Evolutionary conservation across 108 stramenopile genomes (phyloP).

Genomic region (Nitzschia sp.): DNA sequence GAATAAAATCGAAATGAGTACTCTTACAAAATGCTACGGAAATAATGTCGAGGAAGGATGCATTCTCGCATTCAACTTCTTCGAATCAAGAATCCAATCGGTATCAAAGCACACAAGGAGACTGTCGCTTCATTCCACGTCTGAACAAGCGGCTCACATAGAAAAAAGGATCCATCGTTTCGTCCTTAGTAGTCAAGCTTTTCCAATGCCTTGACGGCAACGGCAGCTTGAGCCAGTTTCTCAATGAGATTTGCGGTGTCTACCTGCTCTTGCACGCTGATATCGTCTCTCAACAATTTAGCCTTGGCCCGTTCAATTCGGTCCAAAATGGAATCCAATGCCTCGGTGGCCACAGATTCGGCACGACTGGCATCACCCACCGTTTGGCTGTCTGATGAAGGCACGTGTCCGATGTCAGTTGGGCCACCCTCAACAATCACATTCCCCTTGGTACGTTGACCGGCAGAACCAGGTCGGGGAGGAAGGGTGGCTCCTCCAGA

Average conservation of each 20-base stretch:
- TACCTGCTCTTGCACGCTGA: slow-evolving; percentile 28
- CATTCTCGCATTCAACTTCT: too few species aligned
- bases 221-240: slow-evolving; percentile 44
- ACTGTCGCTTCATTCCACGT: too few species aligned
- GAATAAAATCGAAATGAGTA: too few species aligned
- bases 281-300: slow-evolving; percentile 20
- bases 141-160: too few species aligned
- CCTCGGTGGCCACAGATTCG: slow-evolving; percentile 43
- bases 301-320: slow-evolving; percentile 46
- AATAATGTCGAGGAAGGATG: too few species aligned
- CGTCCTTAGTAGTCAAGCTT: neutral
- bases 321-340: slow-evolving; percentile 45
- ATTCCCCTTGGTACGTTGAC: neutral
- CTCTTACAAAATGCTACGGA: too few species aligned
- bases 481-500: slow-evolving; percentile 1
- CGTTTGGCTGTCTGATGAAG: neutral
- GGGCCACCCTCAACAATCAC: slow-evolving; percentile 12
- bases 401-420: neutral
- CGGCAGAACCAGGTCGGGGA: neutral
- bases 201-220: slow-evolving; percentile 44
- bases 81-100: too few species aligned
- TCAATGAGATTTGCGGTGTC: slow-evolving; percentile 44
- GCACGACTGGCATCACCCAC: slow-evolving; percentile 23
- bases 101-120: too few species aligned
- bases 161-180: too few species aligned